Evolutionary conservation across 1,139 yeast species (phyloP), one percentile per base, ranked within the genome.

Genomic region (Nakaseomyces glabratus): DNA sequence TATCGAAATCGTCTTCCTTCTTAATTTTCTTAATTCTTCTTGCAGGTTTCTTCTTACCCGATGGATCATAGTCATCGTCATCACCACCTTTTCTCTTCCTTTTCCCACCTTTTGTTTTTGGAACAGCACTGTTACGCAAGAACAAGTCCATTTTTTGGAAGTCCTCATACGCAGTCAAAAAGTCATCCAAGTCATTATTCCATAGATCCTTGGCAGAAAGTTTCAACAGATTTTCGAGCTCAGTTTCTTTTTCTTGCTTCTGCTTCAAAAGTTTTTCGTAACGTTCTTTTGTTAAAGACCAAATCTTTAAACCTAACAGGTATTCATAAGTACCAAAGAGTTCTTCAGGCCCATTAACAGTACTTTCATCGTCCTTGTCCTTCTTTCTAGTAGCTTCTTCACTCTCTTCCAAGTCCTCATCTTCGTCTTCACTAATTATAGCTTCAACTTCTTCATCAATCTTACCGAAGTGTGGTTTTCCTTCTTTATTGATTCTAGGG

Each of bases 231-330:
- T 55, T 58, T 34, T 76, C 79, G 48, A 90, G 69, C 52, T 85
- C 94, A 8, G 60, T 65, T 54, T 86, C 93, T 53, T 79, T 81
- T 20, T 63, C 76, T 35, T 74, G 84, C 44, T 76, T 70, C 56
- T 86, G 94, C 35, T 68, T 68, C 48, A 86, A 63, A 42, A 90
- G 65, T 48, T 73, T 77, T 49, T 85, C 90, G 53, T 86, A 90
- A 47, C 93, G 71, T 61, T 93, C 99, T 42, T 69, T 69, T 1
- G 98, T 88, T 53, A 90, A 73, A 20, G 95, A 79, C 93, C 96
- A 86, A 48, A 93, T 77, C 24, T 88, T 73, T 95, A 93, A 82
- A 36, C 90, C 88, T 37, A 82, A 64, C 43, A 82, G 65, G 47
- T 82, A 82, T 51, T 82, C 93, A 57, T 71, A 74, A 40, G 82